A percentile compares a stretch with the other conserved stretches of the same genome.
Evolutionary conservation across 2,329 filamentous ascomycete species (phyloP).

Genomic region (Trichoderma aggressivum): DNA sequence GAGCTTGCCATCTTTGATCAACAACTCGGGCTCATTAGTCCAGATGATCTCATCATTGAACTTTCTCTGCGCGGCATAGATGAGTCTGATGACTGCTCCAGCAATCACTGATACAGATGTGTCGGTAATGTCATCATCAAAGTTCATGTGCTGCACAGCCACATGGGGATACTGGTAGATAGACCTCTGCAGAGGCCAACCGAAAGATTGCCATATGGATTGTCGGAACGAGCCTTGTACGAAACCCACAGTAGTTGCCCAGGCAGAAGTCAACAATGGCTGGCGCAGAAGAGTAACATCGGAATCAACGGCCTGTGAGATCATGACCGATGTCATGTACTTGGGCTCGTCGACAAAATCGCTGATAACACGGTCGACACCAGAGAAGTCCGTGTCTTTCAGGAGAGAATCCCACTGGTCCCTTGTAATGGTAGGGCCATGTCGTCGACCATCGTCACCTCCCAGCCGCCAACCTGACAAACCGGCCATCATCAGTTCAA

Average conservation of each 20-base stretch:
- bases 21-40: background rate
- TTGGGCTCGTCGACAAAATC: background rate
- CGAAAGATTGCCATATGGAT: background rate
- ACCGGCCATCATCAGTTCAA: slow-evolving; percentile 25
- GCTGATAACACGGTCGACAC: slow-evolving; percentile 12
- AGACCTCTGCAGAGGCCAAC: background rate
- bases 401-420: background rate
- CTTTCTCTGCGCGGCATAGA: background rate
- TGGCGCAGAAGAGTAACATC: slow-evolving; percentile 22
- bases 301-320: slow-evolving; percentile 17
- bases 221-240: background rate
- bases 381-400: slow-evolving; percentile 13
- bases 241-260: background rate
- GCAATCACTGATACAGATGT: background rate
- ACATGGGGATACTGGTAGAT: background rate
- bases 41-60: background rate
- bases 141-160: background rate
- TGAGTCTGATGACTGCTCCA: background rate
- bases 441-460: slow-evolving; percentile 22
- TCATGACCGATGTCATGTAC: slow-evolving; percentile 1
- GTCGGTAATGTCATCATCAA: background rate
- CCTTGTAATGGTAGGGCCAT: slow-evolving; percentile 1
- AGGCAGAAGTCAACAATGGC: background rate
- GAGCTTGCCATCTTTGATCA: background rate
- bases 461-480: slow-evolving; percentile 32